phyloP scores from a whole-genome alignment of 768 basidiomycete genomes.

The Suillus occidentalis region DNA sequence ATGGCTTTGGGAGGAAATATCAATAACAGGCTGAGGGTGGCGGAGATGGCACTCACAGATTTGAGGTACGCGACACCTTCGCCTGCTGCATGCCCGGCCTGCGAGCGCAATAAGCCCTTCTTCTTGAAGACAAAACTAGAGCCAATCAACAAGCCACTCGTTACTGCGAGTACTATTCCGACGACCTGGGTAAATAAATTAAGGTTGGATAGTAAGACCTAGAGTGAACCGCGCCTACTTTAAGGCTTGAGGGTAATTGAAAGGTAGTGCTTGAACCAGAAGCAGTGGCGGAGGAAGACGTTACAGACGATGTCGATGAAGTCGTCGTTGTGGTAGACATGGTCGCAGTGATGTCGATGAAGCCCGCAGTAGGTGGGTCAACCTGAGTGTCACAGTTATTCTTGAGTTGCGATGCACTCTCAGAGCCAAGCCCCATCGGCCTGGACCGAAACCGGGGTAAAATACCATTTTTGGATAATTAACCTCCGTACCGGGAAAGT shows the following conservation, averaged over 20 bases:
- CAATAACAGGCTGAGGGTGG: constrained; percentile 4
- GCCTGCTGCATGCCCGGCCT: constrained; percentile 75
- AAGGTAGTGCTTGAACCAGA: constrained; percentile 36
- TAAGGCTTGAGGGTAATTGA: constrained; percentile 46
- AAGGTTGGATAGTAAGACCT: neutral
- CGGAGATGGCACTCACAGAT: constrained; percentile 54
- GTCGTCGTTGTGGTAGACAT: constrained; percentile 34
- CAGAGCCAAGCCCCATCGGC: neutral
- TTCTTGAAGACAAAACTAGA: constrained; percentile 97
- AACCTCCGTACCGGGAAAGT: neutral
- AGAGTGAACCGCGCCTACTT: constrained; percentile 35
- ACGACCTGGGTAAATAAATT: constrained; percentile 49
- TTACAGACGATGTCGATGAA: constrained; percentile 17
- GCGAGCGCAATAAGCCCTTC: constrained; percentile 81
- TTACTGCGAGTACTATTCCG: constrained; percentile 73
- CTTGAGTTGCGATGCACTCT: constrained; percentile 17
- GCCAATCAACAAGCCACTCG: constrained; percentile 87
- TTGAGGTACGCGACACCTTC: constrained; percentile 95
- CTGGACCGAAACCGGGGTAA: constrained; percentile 6
- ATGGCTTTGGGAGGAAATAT: constrained; percentile 41
- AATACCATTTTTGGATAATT: constrained; percentile 14
- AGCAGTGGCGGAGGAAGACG: constrained; percentile 44
- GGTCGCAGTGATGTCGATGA: constrained; percentile 2
- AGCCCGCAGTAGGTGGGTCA: constrained; percentile 4
- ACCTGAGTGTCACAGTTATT: constrained; percentile 5